A percentile compares a stretch with the other conserved stretches of the same genome.
phyloP scores from a whole-genome alignment of 1,284 basidiomycete genomes.

The Trametes polyzona region DNA sequence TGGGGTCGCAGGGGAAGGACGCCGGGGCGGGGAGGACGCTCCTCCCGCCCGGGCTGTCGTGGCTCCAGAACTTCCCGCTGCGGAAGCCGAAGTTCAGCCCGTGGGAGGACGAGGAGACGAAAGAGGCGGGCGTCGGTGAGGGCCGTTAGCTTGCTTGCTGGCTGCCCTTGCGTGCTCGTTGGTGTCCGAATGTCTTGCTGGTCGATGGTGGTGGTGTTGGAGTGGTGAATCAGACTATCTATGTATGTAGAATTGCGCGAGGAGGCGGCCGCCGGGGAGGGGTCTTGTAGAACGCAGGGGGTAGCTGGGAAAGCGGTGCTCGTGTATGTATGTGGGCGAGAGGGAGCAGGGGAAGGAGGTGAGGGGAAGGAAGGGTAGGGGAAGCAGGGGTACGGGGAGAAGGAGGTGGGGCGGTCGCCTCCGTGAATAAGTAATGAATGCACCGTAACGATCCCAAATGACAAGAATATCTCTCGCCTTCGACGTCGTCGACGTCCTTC shows the following conservation, averaged over 20 bases:
- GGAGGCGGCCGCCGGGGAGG: neutral
- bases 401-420: slow-evolving; percentile 5
- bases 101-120: slow-evolving; percentile 39
- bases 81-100: slow-evolving; percentile 42
- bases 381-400: neutral
- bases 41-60: slow-evolving; percentile 33
- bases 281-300: neutral
- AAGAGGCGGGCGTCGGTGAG: slow-evolving; percentile 21
- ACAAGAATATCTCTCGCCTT: slow-evolving; percentile 26
- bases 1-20: slow-evolving; percentile 12
- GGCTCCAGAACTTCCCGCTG: slow-evolving; percentile 37
- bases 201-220: neutral
- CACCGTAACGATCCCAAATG: slow-evolving; percentile 31
- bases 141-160: slow-evolving; percentile 12
- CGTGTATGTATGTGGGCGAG: neutral
- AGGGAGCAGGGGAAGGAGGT: neutral
- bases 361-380: neutral
- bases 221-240: slow-evolving; percentile 20
- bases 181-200: no score
- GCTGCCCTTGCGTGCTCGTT: neutral
- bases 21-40: slow-evolving; percentile 19
- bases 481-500: neutral
- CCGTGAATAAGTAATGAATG: slow-evolving; percentile 18
- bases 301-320: neutral
- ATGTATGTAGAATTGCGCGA: slow-evolving; percentile 25